phyloP scores from a whole-genome alignment of 164 flowering plant species.

The Kalanchoe fedtschenkoi region DNA sequence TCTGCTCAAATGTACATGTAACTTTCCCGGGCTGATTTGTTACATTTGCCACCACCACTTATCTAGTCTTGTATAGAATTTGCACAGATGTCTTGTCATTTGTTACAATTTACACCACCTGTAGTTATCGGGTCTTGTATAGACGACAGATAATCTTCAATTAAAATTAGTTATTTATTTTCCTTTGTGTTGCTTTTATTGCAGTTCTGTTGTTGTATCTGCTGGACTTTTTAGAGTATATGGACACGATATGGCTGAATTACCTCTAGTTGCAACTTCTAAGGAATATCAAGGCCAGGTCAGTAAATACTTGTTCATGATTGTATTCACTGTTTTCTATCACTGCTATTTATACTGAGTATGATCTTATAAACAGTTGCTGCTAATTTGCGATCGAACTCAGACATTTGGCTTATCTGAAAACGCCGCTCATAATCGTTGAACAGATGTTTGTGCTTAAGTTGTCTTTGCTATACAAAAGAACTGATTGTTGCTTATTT shows the following conservation, averaged over 20 bases:
- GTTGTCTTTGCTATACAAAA: too few relatives aligned
- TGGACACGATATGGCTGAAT: constrained; percentile 74
- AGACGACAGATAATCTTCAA: not conserved
- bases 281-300: constrained; percentile 69
- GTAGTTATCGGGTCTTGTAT: not conserved
- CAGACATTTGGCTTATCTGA: too few relatives aligned
- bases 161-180: not conserved
- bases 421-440: too few relatives aligned
- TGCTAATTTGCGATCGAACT: too few relatives aligned
- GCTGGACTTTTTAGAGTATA: constrained; percentile 72
- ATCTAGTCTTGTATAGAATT: not conserved
- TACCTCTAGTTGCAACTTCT: constrained; percentile 90
- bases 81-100: too few relatives aligned
- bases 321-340: not conserved
- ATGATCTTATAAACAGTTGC: too few relatives aligned
- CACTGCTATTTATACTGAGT: too few relatives aligned
- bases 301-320: constrained; percentile 6
- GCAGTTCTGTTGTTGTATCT: constrained; percentile 80
- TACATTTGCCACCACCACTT: not conserved
- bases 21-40: too few relatives aligned
- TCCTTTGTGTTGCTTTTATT: constrained; percentile 11
- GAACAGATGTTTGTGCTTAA: too few relatives aligned
- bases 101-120: too few relatives aligned
- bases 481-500: too few relatives aligned
- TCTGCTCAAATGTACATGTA: not conserved